Percentiles rank a stretch among this genome's conserved stretches.
phyloP scores from a whole-genome alignment of 2,329 filamentous ascomycete species.

The Seiridium cupressi region DNA sequence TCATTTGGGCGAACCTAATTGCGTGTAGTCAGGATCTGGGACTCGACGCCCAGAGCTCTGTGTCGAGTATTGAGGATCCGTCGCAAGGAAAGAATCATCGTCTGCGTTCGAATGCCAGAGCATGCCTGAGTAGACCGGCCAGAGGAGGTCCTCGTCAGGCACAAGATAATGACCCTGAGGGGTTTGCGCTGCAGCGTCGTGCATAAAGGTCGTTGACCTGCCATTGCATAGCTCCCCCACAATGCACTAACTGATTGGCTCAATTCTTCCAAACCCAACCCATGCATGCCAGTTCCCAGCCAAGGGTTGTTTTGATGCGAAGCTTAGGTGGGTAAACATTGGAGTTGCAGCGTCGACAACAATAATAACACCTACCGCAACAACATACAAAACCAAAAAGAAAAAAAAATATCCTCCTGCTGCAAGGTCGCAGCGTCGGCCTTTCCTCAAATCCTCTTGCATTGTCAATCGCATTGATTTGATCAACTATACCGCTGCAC shows the following conservation, averaged over 20 bases:
- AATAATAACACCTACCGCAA: no score
- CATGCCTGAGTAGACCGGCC: not conserved
- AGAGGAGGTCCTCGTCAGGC: not conserved
- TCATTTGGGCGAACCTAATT: no score
- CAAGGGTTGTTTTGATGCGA: not conserved
- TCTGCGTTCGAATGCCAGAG: no score
- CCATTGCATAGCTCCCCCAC: not conserved
- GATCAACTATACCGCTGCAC: not conserved
- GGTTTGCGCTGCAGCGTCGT: not conserved
- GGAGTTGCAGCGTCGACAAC: not conserved
- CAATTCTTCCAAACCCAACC: no score
- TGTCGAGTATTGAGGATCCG: no score
- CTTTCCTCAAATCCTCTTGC: not conserved
- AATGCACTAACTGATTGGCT: not conserved
- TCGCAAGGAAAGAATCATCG: no score
- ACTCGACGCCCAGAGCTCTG: no score
- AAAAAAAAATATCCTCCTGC: not conserved
- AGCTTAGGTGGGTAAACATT: not conserved
- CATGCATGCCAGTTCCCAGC: no score
- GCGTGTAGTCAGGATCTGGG: no score
- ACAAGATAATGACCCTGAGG: no score
- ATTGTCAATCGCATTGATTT: not conserved
- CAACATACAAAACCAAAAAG: not conserved
- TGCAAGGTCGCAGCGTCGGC: not conserved
- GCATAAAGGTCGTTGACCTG: not conserved